phyloP scores from a whole-genome alignment of 2,329 filamentous ascomycete genomes.

The Aspergillus sp. region DNA sequence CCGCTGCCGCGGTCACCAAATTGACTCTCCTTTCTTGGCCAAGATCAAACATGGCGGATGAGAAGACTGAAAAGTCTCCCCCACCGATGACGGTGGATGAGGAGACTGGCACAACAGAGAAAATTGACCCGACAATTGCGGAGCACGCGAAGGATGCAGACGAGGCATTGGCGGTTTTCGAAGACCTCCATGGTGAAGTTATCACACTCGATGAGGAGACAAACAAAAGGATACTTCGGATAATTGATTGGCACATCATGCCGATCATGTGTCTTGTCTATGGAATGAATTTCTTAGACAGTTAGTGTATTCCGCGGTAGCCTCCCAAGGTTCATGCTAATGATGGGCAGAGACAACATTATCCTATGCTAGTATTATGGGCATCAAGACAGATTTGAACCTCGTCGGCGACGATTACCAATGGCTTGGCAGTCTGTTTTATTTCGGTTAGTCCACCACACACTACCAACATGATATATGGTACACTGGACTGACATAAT shows the following conservation, averaged over 20 bases:
- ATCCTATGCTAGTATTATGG: constrained; percentile 58
- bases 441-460: constrained; percentile 44
- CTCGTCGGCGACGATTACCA: constrained; percentile 51
- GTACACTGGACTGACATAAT: background rate
- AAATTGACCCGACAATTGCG: constrained; percentile 41
- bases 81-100: constrained; percentile 20
- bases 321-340: background rate
- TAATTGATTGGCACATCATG: constrained; percentile 65
- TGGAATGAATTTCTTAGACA: constrained; percentile 60
- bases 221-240: constrained; percentile 60
- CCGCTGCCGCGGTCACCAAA: background rate
- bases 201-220: constrained; percentile 59
- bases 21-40: background rate
- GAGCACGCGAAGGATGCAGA: constrained; percentile 61
- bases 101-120: constrained; percentile 19
- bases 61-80: constrained; percentile 50
- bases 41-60: constrained; percentile 30
- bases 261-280: constrained; percentile 62
- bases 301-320: constrained; percentile 25
- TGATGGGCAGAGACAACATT: constrained; percentile 46
- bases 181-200: constrained; percentile 50
- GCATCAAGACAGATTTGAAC: constrained; percentile 50
- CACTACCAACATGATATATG: background rate
- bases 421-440: constrained; percentile 57
- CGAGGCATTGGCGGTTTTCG: constrained; percentile 61